Evolutionary conservation across 352 stramenopile genomes (phyloP), one percentile per base, ranked within the genome.

Genomic region (Phytopythium ostracodes): DNA sequence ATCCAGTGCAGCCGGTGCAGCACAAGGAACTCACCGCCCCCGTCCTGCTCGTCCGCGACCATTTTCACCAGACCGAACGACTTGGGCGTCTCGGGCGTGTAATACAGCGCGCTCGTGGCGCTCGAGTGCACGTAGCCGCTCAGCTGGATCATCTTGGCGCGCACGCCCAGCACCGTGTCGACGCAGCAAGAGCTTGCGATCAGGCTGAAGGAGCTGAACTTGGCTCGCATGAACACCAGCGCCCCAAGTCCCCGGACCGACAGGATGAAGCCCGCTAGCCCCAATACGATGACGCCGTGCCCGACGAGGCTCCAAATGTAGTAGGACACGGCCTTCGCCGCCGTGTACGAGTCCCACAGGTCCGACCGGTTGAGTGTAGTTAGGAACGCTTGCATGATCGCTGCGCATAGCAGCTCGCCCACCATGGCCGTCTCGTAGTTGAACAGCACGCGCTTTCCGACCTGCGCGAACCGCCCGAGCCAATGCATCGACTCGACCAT

Each of bases 1-100:
- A 65, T 51, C 68, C 68, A 75, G 36, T 72, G 63, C 14, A 75
- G 46, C 24, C 67, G 67, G 44, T 75, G 64, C 12, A 75, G 22
- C 6, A 70, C 60, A 22, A 75, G 55, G 40, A 62, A 72, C 31
- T 75, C 68, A 0, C 44, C 35, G 24, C 71, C 65, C 0, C 50
- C 35, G 27, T 59, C 64, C n/a, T 59, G 64, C 5, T 56, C 36
- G 2, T 68, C 56, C 36, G 55, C 15, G 15, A 64, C 40, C 12
- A 57, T 27, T 50, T 71, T 71, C 17, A 71, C 4, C 24, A 71
- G 7, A 1, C 67, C 64, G 18, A 74, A 40, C 7, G 60, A 60
- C 59, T 74, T 74, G 38, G 71, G 18, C 8, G 56, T 44, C 14
- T 64, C 60, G 17, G 60, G 44, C 20, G 47, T 61, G 40, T 71